Base-by-base conservation (phyloP, 2,329 filamentous ascomycete species). In the Verticillium albo-atrum region DNA sequence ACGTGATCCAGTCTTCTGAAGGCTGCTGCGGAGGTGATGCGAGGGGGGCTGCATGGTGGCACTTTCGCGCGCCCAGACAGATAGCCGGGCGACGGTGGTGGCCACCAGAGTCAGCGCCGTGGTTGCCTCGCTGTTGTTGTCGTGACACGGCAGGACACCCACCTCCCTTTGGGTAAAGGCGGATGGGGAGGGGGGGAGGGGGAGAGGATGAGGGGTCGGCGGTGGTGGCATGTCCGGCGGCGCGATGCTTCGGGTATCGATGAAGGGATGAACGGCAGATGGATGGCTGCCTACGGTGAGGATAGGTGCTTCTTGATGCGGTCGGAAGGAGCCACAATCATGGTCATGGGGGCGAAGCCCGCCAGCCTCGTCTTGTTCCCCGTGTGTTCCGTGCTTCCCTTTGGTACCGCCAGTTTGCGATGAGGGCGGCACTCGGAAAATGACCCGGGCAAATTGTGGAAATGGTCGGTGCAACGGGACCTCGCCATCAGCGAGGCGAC, bases 141-240 rank as follows among this genome's bases (percentile, higher is more conserved):
- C 28, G 34, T 55, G 68, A 72, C 10, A 68, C 42, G 10, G 54
- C 42, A 9, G 61, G 58, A 0, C 37, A 60, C 2, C 53, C 7
- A 53, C 27, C 7, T 61, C 61, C 37, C 28, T 20, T 15, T 35
- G 23, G 27, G 30, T n/a, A 53, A 28, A 53, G 27, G 23, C 10
- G 27, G 9, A 17, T 17, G 10, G 23, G n/a, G 15, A 17, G 37
- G 37, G 23, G 37, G 7, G 23, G 15, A 10, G 23, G 17, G 37
- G 12, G 37, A n/a, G 37, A 32, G n/a, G 37, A n/a, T n/a, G n/a
- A n/a, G n/a, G n/a, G n/a, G n/a, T n/a, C n/a, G n/a, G n/a, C n/a
- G n/a, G 25, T 9, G 51, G 26, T 53, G 51, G 9, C 20, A n/a
- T 10, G 23, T 10, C 3, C 4, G 9, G 20, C 42, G 42, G 20